Conservation (phyloP, 2,329 filamentous ascomycete genomes). For the Epichloe gansuensis region DNA sequence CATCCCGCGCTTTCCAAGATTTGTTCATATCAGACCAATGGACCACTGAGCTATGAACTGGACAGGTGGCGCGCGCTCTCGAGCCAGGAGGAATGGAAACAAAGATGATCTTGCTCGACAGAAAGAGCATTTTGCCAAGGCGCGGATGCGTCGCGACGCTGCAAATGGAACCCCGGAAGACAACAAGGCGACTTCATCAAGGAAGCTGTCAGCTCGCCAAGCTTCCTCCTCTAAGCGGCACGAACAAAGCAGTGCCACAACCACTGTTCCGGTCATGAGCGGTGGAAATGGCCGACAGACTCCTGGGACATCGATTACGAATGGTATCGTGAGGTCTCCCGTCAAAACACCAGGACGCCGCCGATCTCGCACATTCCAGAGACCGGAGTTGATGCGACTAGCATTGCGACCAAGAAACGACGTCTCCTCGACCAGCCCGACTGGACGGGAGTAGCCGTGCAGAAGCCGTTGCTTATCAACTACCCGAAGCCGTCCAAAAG, state of each 20-base stretch:
- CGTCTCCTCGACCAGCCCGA: conserved; percentile 16
- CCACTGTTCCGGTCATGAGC: not conserved
- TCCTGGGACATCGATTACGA: not conserved
- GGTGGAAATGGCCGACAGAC: not conserved
- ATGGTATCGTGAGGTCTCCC: not conserved
- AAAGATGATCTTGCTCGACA: conserved; percentile 23
- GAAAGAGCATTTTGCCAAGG: conserved; percentile 26
- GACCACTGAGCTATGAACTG: conserved; percentile 26
- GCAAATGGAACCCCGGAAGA: not conserved
- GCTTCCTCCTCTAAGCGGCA: not conserved
- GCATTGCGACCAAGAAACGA: conserved; percentile 14
- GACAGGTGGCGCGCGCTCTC: conserved; percentile 26
- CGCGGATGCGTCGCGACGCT: conserved; percentile 12
- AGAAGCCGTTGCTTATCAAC: conserved; percentile 17
- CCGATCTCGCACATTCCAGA: not conserved
- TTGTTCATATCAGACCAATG: not conserved
- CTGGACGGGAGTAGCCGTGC: conserved; percentile 21
- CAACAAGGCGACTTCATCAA: not conserved
- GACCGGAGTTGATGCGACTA: not conserved
- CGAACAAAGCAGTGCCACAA: no score
- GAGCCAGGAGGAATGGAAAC: conserved; percentile 21
- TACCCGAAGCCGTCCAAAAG: conserved; percentile 10
- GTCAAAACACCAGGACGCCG: not conserved
- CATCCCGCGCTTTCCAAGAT: not conserved
- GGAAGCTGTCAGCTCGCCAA: not conserved